These are phyloP conservation scores for Sarocladium kiliense DNA, from an alignment of 2,329 filamentous ascomycete genomes.

Conservation along the genomic window DNA sequence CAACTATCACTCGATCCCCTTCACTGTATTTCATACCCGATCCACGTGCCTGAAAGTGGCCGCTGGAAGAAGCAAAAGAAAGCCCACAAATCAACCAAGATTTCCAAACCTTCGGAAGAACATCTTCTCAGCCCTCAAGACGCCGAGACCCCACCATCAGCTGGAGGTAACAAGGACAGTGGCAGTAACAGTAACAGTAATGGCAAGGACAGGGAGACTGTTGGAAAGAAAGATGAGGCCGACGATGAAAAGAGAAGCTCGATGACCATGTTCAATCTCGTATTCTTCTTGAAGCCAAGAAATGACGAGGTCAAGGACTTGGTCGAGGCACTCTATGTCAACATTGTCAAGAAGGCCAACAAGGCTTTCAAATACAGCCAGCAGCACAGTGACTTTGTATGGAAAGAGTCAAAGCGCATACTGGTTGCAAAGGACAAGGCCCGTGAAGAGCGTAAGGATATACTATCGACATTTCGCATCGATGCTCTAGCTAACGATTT, in stretches of 20 bases:
- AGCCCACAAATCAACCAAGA: conserved; percentile 37
- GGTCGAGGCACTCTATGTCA: conserved; percentile 72
- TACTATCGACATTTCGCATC: not conserved
- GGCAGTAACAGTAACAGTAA: not conserved
- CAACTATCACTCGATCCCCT: conserved; percentile 77
- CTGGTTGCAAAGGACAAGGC: conserved; percentile 76
- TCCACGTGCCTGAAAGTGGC: conserved; percentile 75
- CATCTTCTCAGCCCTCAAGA: conserved; percentile 21
- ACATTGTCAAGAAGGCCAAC: conserved; percentile 87
- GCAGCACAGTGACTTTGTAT: conserved; percentile 83
- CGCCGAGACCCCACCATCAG: conserved; percentile 17
- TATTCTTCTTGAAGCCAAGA: conserved; percentile 82
- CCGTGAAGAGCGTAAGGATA: conserved; percentile 56
- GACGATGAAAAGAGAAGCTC: conserved; percentile 58
- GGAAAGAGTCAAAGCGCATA: conserved; percentile 83
- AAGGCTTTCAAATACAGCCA: conserved; percentile 92
- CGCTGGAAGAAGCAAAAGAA: conserved; percentile 65
- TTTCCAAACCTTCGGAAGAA: conserved; percentile 29
- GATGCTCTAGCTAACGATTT: not conserved
- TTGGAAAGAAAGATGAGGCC: conserved; percentile 41
- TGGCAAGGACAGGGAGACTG: conserved; percentile 23
- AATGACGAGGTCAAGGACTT: conserved; percentile 71
- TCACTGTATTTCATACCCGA: conserved; percentile 75
- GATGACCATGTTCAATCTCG: conserved; percentile 97
- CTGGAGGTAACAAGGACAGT: conserved; percentile 17